Evolutionary conservation across 306 rosid species (phyloP).

Genomic region (Astragalus membranaceus): DNA sequence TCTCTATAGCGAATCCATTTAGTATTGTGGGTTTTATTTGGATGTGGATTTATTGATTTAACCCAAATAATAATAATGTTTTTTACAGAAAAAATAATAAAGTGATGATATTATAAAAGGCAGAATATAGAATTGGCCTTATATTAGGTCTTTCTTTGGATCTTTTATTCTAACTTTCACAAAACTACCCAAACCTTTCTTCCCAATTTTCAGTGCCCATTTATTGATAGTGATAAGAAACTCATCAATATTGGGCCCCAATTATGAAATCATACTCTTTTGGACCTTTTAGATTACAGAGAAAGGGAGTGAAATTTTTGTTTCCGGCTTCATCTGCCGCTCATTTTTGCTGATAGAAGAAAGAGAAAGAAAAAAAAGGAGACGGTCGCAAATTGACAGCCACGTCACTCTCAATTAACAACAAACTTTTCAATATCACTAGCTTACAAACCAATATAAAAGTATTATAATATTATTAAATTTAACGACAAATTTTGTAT

Average conservation of each 20-base stretch:
- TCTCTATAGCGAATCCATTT: no score
- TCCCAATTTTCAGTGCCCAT: conserved; percentile 48
- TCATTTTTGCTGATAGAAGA: conserved; percentile 1
- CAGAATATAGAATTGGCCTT: no score
- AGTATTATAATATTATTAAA: background rate
- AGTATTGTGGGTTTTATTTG: no score
- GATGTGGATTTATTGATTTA: no score
- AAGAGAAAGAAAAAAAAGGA: background rate
- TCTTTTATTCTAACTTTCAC: background rate
- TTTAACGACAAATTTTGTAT: background rate
- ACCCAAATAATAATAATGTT: no score
- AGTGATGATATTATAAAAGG: no score
- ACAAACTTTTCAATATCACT: conserved; percentile 17
- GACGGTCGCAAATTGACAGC: conserved; percentile 33
- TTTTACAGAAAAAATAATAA: no score
- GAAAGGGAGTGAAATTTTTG: background rate
- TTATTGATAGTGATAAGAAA: conserved; percentile 15
- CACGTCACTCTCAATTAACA: conserved; percentile 20
- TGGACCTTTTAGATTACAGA: conserved; percentile 5
- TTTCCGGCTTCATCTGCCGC: background rate
- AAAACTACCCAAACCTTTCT: background rate
- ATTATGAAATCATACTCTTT: conserved; percentile 14
- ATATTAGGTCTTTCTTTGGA: background rate
- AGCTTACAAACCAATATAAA: background rate
- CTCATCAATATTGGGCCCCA: conserved; percentile 31